Base-by-base conservation (phyloP, 2,329 filamentous ascomycete genomes). In the Polytolypa hystricis region DNA sequence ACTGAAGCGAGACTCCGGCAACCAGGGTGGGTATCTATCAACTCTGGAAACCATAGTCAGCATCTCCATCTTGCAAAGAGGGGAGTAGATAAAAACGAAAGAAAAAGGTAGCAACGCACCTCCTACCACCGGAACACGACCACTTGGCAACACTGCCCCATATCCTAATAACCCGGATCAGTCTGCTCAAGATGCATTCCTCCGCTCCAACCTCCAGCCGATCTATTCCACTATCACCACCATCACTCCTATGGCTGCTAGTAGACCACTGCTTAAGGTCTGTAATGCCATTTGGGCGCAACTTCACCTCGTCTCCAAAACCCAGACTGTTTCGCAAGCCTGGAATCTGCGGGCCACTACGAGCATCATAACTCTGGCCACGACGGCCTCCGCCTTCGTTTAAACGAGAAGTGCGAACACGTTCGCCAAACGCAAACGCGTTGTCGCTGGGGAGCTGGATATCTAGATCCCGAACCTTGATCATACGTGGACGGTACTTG, bases 361-460 rank as follows among this genome's bases (percentile, higher is more conserved):
- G 54, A 42, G 61, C 30, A 49, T 62, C 51, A 51, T 65, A 53
- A 49, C 62, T 55, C 48, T 56, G 50, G 10, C 61, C 47, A 20
- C 55, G 47, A 42, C 57, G 48, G n/a, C 50, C 53, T 17, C 18
- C 2, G 11, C 63, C 59, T 34, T 71, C 67, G 11, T 57, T 59
- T 3, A 72, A 50, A 39, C 67, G 62, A 6, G 66, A 54, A 3
- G 69, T 74, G 9, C 64, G 65, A 9, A 73, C 70, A 10, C 68
- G 66, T 45, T 68, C 65, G 0, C 70, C 71, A 44, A 71, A 72
- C 0, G 65, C 56, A 49, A 75, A 76, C 1, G 71, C 68, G 21
- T 66, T 61, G 35, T 74, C 69, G 43, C 69, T 74, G 9, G 70
- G 70, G 5, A 75, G 58, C 42, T 74, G 71, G 12, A 73, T 69